phyloP scores from a whole-genome alignment of 2,329 filamentous ascomycete species.

The Biscogniauxia mediterranea region DNA sequence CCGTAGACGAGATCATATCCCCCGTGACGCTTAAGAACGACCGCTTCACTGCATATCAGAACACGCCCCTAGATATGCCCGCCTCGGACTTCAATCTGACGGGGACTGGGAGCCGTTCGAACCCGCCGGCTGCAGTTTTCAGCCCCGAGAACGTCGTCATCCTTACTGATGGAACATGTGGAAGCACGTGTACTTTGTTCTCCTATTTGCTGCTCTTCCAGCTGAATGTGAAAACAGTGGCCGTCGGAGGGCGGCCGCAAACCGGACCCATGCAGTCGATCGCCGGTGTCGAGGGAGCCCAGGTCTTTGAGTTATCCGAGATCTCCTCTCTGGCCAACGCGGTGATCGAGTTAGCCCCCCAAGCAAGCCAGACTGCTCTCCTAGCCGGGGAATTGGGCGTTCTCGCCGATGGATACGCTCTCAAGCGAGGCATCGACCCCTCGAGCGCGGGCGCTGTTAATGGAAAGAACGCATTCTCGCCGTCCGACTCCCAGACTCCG shows the following conservation, averaged over 20 bases:
- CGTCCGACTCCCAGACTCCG: slow-evolving; percentile 34
- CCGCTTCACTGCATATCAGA: slow-evolving; percentile 46
- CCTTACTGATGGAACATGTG: slow-evolving; percentile 54
- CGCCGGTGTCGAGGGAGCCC: slow-evolving; percentile 47
- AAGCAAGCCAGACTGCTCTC: slow-evolving; percentile 17
- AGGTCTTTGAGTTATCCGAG: slow-evolving; percentile 33
- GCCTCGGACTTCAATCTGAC: slow-evolving; percentile 38
- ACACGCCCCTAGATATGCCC: slow-evolving; percentile 39
- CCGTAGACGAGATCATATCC: slow-evolving; percentile 31
- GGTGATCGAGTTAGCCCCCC: slow-evolving; percentile 24
- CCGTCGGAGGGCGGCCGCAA: slow-evolving; percentile 44
- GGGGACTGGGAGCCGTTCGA: slow-evolving; percentile 39
- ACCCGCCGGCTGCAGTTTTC: slow-evolving; percentile 47
- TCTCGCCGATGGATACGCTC: slow-evolving; percentile 35
- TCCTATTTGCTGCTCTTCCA: slow-evolving; percentile 52
- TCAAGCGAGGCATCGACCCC: slow-evolving; percentile 26
- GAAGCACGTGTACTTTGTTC: slow-evolving; percentile 55
- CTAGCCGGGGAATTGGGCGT: slow-evolving; percentile 27
- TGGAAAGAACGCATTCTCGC: slow-evolving; percentile 37
- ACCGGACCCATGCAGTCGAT: slow-evolving; percentile 48
- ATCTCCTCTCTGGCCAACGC: slow-evolving; percentile 29
- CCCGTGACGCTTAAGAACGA: slow-evolving; percentile 42
- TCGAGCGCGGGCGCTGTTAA: slow-evolving; percentile 31
- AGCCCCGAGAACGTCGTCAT: slow-evolving; percentile 51
- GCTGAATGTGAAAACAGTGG: slow-evolving; percentile 46